Evolutionary conservation across 1,139 yeast species (phyloP).

Genomic region (Eremothecium sinecaudum): DNA sequence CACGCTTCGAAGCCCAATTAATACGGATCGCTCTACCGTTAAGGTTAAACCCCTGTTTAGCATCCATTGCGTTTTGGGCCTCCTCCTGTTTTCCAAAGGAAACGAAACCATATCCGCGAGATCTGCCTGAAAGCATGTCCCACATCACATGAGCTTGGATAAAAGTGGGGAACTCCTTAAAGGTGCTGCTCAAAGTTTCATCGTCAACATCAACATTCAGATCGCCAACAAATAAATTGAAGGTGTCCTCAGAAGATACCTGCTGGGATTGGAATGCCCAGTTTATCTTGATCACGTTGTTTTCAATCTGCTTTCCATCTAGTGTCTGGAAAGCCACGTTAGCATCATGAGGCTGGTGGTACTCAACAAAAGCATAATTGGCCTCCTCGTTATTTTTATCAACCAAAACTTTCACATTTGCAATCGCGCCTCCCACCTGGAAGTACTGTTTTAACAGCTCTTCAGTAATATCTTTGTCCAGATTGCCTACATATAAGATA

Average conservation of each 20-base stretch:
- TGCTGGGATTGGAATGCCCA: conserved; percentile 80
- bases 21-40: conserved; percentile 72
- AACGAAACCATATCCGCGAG: conserved; percentile 91
- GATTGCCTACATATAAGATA: conserved; percentile 68
- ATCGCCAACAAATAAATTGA: conserved; percentile 80
- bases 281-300: conserved; percentile 52
- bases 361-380: conserved; percentile 81
- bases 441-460: conserved; percentile 53
- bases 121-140: conserved; percentile 91
- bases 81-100: conserved; percentile 58
- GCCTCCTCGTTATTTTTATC: conserved; percentile 68
- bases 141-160: conserved; percentile 92
- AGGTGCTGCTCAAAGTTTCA: conserved; percentile 52
- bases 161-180: conserved; percentile 51
- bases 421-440: conserved; percentile 50
- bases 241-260: conserved; percentile 46
- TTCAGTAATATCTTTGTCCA: conserved; percentile 58
- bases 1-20: conserved; percentile 84
- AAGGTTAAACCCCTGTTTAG: conserved; percentile 67
- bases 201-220: conserved; percentile 77
- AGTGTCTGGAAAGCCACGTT: conserved; percentile 51
- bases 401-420: conserved; percentile 56
- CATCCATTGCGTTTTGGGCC: conserved; percentile 63
- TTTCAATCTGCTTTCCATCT: conserved; percentile 46
- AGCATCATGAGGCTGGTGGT: conserved; percentile 49